Evolutionary conservation across 176 grass and related monocot species (phyloP), one percentile per base, ranked within the genome.

Genomic region (Oryza meyeriana): DNA sequence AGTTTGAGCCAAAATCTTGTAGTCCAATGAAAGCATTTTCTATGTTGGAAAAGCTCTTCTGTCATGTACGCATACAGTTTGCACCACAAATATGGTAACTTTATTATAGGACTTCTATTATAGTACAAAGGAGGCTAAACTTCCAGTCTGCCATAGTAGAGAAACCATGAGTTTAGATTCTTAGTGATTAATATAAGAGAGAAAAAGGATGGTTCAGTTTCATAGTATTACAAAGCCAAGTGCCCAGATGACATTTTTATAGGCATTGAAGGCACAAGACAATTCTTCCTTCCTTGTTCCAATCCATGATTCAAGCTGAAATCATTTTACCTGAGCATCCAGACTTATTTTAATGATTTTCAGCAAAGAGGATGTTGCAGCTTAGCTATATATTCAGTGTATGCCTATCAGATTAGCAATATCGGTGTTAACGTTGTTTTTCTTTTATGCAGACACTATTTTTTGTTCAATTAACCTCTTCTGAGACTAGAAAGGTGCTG

Each of bases 401-500:
- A 68, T 68, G 26, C 22, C 12, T 41, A 27, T 24, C 35, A 66
- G 73, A 24, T 65, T 64, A 69, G 2, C 55, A 59, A 59, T 25
- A 58, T 1, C 25, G 38, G 52, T 28, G 3, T 81, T 82, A 45
- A 41, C 58, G 35, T 27, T 82, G 5, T 82, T 81, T 50, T 65
- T 67, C 61, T 89, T 69, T 29, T 64, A 47, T 67, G 86, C 81
- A 90, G 82, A 90, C 84, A 69, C 70, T 90, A 27, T 83, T 90
- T 87, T 90, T 90, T 90, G 84, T 86, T 73, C 74, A 50, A 41
- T 81, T 90, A 79, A 86, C 84, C 74, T 83, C 88, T 40, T 64
- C 66, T 41, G 88, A 90, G 88, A 90, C 88, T 67, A 78, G 84
- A 79, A 90, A 87, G 83, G 79, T 90, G 39, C 79, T 86, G 88